Percentiles rank a stretch among this genome's conserved stretches.
phyloP scores from a whole-genome alignment of 2,329 filamentous ascomycete genomes.

The Arthroderma sp. region DNA sequence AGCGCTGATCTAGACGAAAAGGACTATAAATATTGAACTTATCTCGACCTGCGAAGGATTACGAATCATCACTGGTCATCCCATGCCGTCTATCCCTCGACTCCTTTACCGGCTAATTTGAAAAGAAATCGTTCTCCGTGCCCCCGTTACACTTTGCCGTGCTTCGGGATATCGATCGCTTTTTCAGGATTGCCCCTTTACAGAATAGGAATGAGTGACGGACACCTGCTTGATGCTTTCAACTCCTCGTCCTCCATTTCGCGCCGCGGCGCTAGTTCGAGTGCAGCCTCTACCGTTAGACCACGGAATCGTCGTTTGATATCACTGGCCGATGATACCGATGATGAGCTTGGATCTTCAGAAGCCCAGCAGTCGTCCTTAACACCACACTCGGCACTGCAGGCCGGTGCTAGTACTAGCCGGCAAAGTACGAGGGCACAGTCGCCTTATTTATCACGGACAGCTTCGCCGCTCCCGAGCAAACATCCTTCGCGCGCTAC shows the following conservation, averaged over 20 bases:
- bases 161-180: background rate
- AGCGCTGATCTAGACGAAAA: too few relatives aligned
- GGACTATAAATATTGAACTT: too few relatives aligned
- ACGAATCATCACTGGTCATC: background rate
- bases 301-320: constrained; percentile 32
- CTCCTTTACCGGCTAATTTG: background rate
- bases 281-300: constrained; percentile 28
- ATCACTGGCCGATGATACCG: constrained; percentile 28
- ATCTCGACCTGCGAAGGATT: too few relatives aligned
- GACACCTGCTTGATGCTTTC: constrained; percentile 23
- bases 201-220: constrained; percentile 28
- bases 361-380: too few relatives aligned
- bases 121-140: background rate
- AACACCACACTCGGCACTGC: too few relatives aligned
- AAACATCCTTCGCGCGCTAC: constrained; percentile 3
- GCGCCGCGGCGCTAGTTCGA: constrained; percentile 18
- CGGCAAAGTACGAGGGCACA: too few relatives aligned
- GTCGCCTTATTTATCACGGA: constrained; percentile 22
- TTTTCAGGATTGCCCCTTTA: background rate
- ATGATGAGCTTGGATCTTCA: constrained; percentile 8
- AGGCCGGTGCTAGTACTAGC: too few relatives aligned
- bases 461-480: constrained; percentile 3
- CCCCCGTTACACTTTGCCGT: constrained; percentile 1
- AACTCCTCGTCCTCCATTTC: constrained; percentile 19
- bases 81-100: background rate